Evolutionary conservation across 106 monocot genomes (phyloP).

Genomic region (Phalaenopsis aphrodite): DNA sequence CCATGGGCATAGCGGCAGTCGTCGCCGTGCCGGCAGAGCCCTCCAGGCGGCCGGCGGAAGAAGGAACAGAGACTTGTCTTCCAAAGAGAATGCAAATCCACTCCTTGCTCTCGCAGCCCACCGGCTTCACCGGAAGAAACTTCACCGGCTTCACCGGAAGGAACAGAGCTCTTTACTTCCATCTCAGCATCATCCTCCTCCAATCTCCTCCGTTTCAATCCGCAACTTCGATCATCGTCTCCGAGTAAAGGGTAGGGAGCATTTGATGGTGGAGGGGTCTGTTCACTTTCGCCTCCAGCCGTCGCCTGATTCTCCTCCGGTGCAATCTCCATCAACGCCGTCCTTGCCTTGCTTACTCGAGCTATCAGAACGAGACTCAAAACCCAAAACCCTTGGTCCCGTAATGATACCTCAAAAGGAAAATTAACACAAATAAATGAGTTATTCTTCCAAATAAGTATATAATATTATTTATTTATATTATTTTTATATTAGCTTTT

Average conservation of each 20-base stretch:
- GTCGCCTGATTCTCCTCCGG: not conserved
- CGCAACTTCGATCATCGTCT: not conserved
- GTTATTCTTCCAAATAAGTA: too few relatives aligned
- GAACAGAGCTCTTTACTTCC: not conserved
- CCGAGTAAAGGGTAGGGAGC: not conserved
- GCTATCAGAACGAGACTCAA: not conserved
- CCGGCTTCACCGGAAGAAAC: not conserved
- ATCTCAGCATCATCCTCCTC: not conserved
- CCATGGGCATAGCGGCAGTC: constrained; percentile 85
- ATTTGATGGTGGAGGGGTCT: not conserved
- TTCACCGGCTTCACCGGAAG: not conserved
- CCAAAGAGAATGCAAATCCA: constrained; percentile 32
- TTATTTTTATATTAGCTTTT: too few relatives aligned
- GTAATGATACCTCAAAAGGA: too few relatives aligned
- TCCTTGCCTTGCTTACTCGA: not conserved
- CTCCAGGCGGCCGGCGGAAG: constrained; percentile 28
- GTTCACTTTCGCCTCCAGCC: not conserved
- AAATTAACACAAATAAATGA: too few relatives aligned
- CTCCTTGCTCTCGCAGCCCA: not conserved
- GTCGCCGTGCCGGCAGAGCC: constrained; percentile 61
- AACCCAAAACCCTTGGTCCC: too few relatives aligned
- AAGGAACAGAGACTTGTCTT: constrained; percentile 91
- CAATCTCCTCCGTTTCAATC: not conserved
- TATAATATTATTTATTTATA: too few relatives aligned
- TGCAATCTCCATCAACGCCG: not conserved